Conservation (phyloP, 192 early-diverging fungal species). For the Mortierella hygrophila region DNA sequence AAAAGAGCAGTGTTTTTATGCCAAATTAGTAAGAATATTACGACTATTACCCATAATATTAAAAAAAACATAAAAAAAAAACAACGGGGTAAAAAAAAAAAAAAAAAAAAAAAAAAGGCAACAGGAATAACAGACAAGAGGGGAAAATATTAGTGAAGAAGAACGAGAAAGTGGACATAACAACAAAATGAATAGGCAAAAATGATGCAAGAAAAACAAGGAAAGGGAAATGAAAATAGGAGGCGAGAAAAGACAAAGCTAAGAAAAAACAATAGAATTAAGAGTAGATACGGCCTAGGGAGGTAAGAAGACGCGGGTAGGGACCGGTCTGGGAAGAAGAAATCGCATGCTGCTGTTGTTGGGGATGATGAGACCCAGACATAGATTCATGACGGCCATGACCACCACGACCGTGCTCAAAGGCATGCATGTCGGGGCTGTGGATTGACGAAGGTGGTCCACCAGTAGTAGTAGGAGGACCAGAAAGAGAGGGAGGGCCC, state of each 20-base stretch:
- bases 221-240: background rate
- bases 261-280: background rate
- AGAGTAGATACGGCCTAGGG: background rate
- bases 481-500: background rate
- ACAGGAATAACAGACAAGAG: background rate
- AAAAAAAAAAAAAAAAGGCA: too few species aligned
- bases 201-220: background rate
- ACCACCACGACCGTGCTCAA: slow-evolving; percentile 6
- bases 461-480: background rate
- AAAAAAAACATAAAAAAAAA: background rate
- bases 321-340: background rate
- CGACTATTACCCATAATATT: background rate
- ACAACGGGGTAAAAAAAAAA: background rate
- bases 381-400: slow-evolving; percentile 4
- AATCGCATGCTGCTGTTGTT: background rate
- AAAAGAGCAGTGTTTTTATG: background rate
- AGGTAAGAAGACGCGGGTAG: background rate
- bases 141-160: background rate
- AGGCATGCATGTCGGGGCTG: background rate
- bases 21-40: slow-evolving; percentile 1
- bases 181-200: background rate
- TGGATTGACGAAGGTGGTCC: slow-evolving; percentile 1
- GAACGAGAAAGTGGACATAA: background rate
- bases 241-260: background rate
- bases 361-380: background rate